Conservation (phyloP, 2,329 filamentous ascomycete genomes). For the Aspergillus glaucus region DNA sequence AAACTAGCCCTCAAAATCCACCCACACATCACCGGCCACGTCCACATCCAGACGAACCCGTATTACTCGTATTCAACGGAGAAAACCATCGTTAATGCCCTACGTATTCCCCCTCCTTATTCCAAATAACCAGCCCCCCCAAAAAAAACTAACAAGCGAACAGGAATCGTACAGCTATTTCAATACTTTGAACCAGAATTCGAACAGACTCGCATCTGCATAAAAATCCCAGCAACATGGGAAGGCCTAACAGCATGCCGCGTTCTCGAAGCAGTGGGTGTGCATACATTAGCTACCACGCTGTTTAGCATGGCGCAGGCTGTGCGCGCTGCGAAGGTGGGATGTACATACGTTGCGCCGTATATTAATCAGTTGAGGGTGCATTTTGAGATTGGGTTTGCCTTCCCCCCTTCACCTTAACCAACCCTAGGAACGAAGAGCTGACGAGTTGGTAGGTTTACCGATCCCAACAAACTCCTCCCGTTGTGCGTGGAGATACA, state of each 20-base stretch:
- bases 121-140: not conserved
- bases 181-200: slow-evolving; percentile 39
- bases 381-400: slow-evolving; percentile 46
- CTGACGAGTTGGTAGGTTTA: slow-evolving; percentile 11
- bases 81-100: slow-evolving; percentile 47
- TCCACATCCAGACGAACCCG: slow-evolving; percentile 58
- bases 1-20: slow-evolving; percentile 49
- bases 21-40: slow-evolving; percentile 44
- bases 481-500: slow-evolving; percentile 48
- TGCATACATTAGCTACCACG: slow-evolving; percentile 57
- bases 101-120: slow-evolving; percentile 33
- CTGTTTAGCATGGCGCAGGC: slow-evolving; percentile 59
- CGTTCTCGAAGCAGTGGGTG: slow-evolving; percentile 46
- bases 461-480: slow-evolving; percentile 32
- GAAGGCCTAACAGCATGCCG: slow-evolving; percentile 57
- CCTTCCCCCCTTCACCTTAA: not conserved
- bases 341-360: slow-evolving; percentile 58
- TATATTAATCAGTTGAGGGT: slow-evolving; percentile 60
- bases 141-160: not conserved
- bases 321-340: slow-evolving; percentile 50
- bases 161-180: slow-evolving; percentile 49
- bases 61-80: slow-evolving; percentile 47
- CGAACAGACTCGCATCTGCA: slow-evolving; percentile 48
- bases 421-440: not conserved
- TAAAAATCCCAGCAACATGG: slow-evolving; percentile 60